phyloP scores from a whole-genome alignment of 441 rosid species.

The Gossypium gossypioides region DNA sequence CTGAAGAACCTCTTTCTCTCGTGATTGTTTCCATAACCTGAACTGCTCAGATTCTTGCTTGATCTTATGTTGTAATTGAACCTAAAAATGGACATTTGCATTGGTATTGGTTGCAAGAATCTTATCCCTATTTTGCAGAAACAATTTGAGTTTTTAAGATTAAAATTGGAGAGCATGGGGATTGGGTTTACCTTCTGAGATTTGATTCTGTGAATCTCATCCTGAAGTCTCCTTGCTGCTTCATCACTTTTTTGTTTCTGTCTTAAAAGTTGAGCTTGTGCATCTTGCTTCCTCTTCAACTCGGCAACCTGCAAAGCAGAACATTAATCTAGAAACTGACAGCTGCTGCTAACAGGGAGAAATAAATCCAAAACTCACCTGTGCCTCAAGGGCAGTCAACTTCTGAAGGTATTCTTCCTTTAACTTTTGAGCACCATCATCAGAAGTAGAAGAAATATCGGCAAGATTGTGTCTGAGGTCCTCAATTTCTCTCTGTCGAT shows the following conservation, averaged over 20 bases:
- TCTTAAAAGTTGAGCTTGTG: conserved; percentile 84
- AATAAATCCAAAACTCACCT: conserved; percentile 35
- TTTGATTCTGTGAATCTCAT: conserved; percentile 88
- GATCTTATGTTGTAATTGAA: conserved; percentile 87
- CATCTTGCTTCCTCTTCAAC: conserved; percentile 92
- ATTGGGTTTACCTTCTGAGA: conserved; percentile 55
- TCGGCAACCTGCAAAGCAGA: conserved; percentile 50
- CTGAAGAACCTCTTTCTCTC: conserved; percentile 99
- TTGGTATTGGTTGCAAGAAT: neutral
- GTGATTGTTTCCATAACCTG: conserved; percentile 70
- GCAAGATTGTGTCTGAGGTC: conserved; percentile 62
- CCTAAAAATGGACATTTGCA: conserved; percentile 33
- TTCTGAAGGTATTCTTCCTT: conserved; percentile 88
- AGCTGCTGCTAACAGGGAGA: neutral
- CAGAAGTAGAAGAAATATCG: conserved; percentile 63
- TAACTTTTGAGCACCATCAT: conserved; percentile 70
- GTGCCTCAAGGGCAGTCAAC: conserved; percentile 74
- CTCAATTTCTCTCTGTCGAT: conserved; percentile 80
- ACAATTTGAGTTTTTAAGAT: neutral
- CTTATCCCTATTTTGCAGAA: neutral
- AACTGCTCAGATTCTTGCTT: conserved; percentile 96
- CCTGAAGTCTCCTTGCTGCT: conserved; percentile 69
- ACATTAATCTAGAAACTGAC: neutral
- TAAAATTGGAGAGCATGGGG: neutral
- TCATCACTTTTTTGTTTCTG: conserved; percentile 97